phyloP scores from a whole-genome alignment of 306 rosid genomes.

The Cyamopsis tetragonoloba region DNA sequence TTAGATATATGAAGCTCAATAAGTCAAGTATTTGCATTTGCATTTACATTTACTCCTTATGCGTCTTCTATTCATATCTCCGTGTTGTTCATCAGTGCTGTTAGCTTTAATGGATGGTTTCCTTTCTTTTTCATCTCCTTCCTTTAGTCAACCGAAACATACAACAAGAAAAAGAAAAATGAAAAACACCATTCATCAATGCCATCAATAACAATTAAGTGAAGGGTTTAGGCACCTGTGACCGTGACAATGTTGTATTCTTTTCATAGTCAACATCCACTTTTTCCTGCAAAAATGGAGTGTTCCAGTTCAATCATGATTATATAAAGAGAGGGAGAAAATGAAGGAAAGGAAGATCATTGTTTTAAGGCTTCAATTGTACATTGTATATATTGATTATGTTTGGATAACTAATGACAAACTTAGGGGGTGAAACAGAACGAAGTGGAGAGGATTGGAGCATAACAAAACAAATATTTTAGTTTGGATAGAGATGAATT shows the following conservation, averaged over 20 bases:
- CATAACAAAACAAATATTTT: no score
- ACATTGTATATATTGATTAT: no score
- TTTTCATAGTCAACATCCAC: slow-evolving; percentile 31
- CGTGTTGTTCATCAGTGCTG: slow-evolving; percentile 32
- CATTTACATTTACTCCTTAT: slow-evolving; percentile 66
- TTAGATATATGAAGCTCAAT: background rate
- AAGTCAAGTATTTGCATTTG: no score
- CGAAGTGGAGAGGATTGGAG: no score
- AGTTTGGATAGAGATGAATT: no score
- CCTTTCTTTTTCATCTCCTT: slow-evolving; percentile 34
- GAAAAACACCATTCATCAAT: slow-evolving; percentile 11
- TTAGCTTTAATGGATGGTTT: slow-evolving; percentile 23
- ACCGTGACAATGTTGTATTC: slow-evolving; percentile 35
- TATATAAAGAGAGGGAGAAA: background rate
- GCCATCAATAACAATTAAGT: background rate
- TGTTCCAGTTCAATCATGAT: background rate
- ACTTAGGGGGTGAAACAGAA: no score
- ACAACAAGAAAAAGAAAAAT: background rate
- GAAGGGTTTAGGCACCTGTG: slow-evolving; percentile 38
- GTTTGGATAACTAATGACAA: no score
- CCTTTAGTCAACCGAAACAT: slow-evolving; percentile 41
- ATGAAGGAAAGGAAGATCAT: background rate
- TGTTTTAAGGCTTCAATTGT: background rate
- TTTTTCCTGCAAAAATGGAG: slow-evolving; percentile 43
- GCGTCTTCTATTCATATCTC: slow-evolving; percentile 35